Base-by-base conservation (phyloP, 1,284 basidiomycete species). In the Tausonia pullulans region DNA sequence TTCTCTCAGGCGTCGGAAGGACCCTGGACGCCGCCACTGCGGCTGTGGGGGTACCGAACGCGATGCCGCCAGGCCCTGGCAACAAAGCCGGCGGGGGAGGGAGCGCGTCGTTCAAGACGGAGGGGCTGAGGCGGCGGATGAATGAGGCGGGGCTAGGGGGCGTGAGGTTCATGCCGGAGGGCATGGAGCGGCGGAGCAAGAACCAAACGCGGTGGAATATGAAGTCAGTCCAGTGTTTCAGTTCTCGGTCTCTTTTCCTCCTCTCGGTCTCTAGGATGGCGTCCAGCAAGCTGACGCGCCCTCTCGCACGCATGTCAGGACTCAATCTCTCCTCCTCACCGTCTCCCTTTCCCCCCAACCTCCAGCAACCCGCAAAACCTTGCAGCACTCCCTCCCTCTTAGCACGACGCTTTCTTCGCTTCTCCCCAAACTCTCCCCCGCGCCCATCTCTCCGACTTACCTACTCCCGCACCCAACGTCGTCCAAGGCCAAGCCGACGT, bases 161-260 rank as follows among this genome's bases (percentile, higher is more conserved):
- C n/a, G 53, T 62, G 11, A 62, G 43, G 45, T 62, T 61, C n/a
- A 4, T 66, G 45, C 39, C 40, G 9, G 65, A 62, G 7, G 65
- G 65, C 8, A 66, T 66, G 65, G 65, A 62, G 48, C 48, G 48
- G 27, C 58, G 61, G 43, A 40, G 41, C 40, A 40, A 44, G 45
- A 66, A 66, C 39, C 41, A 66, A 61, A 66, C 61, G 50, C 50
- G 61, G 43, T 66, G 50, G n/a, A 58, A 66, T 40, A 45, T 56
- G 16, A 66, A 66, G 65, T 66, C 14, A 14, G 65, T 62, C 40
- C 11, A 51, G 9, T 10, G 27, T 44, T 43, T 5, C 44, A 14
- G 7, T 16, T 3, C 14, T 43, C 39, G 7, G 4, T 13, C 3
- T 41, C 8, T 11, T 13, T n/a, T 16, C 43, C 5, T 44, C 45